Evolutionary conservation across 495 filamentous ascomycete species (phyloP).

Genomic region (Tuber microsphaerosporum): DNA sequence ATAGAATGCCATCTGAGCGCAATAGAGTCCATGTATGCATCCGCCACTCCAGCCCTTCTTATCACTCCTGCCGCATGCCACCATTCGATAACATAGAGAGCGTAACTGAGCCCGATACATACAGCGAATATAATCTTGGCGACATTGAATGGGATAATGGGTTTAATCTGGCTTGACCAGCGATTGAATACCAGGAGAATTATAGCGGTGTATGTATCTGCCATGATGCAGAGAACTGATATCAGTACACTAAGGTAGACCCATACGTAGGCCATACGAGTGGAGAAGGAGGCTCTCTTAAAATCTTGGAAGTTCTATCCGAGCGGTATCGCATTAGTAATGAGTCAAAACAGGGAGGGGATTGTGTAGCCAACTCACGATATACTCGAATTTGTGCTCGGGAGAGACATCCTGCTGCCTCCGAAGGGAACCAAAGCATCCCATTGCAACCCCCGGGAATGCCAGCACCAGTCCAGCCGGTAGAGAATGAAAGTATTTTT

Average conservation of each 20-base stretch:
- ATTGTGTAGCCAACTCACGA: slow-evolving; percentile 53
- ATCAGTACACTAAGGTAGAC: slow-evolving; percentile 72
- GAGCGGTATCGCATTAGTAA: slow-evolving; percentile 13
- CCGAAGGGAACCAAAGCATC: slow-evolving; percentile 65
- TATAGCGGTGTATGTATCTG: slow-evolving; percentile 87
- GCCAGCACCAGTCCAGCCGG: neutral
- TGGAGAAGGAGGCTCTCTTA: slow-evolving; percentile 67
- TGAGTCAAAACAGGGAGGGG: neutral
- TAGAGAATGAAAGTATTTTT: neutral
- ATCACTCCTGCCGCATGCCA: slow-evolving; percentile 70
- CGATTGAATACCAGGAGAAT: slow-evolving; percentile 75
- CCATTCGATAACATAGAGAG: slow-evolving; percentile 69
- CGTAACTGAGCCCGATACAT: slow-evolving; percentile 80
- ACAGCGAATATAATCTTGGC: slow-evolving; percentile 84
- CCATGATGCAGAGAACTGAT: slow-evolving; percentile 74
- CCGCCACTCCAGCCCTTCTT: slow-evolving; percentile 73
- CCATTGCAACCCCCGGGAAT: slow-evolving; percentile 49
- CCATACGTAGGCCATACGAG: slow-evolving; percentile 73
- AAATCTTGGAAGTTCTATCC: slow-evolving; percentile 83
- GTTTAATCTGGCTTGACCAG: slow-evolving; percentile 56
- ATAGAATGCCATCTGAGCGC: slow-evolving; percentile 75
- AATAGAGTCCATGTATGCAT: slow-evolving; percentile 80
- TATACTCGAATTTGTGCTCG: slow-evolving; percentile 91
- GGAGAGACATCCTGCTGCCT: slow-evolving; percentile 56
- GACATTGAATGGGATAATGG: slow-evolving; percentile 60